Evolutionary conservation across 2,329 filamentous ascomycete species (phyloP).

Genomic region (Ophiostoma sp.): DNA sequence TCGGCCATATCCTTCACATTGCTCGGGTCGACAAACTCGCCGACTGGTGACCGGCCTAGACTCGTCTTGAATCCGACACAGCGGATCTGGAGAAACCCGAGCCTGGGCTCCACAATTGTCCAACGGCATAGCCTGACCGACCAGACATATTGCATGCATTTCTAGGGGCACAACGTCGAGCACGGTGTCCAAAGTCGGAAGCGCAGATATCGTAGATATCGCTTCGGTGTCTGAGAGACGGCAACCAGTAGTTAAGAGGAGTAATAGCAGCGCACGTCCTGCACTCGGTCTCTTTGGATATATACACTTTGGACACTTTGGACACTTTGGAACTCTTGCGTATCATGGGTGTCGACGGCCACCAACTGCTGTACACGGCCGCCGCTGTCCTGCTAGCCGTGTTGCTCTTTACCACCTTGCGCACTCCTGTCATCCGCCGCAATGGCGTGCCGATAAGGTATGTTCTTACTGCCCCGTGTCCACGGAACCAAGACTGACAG

Average conservation of each 20-base stretch:
- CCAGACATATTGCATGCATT: constrained; percentile 8
- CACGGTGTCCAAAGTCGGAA: not conserved
- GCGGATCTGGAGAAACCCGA: constrained; percentile 7
- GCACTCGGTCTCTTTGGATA: not conserved
- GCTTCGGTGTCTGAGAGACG: not conserved
- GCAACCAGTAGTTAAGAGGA: not conserved
- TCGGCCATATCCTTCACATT: not conserved
- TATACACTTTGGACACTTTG: not conserved
- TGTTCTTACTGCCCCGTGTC: not conserved
- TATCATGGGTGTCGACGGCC: constrained; percentile 17
- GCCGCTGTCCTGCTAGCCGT: constrained; percentile 20
- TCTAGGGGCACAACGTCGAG: not conserved
- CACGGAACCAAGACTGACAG: not conserved
- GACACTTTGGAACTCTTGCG: too few relatives aligned
- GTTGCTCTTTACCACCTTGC: constrained; percentile 19
- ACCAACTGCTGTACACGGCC: constrained; percentile 20
- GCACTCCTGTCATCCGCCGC: constrained; percentile 25
- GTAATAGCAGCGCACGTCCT: not conserved
- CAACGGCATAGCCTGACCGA: constrained; percentile 8
- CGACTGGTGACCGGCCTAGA: not conserved
- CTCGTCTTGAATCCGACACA: not conserved
- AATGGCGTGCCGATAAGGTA: constrained; percentile 24
- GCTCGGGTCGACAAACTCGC: constrained; percentile 11
- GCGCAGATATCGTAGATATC: not conserved
- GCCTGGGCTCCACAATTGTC: not conserved